Evolutionary conservation across 73 alveolate genomes (phyloP), one percentile per base, ranked within the genome.

Genomic region (Breviolum minutum): DNA sequence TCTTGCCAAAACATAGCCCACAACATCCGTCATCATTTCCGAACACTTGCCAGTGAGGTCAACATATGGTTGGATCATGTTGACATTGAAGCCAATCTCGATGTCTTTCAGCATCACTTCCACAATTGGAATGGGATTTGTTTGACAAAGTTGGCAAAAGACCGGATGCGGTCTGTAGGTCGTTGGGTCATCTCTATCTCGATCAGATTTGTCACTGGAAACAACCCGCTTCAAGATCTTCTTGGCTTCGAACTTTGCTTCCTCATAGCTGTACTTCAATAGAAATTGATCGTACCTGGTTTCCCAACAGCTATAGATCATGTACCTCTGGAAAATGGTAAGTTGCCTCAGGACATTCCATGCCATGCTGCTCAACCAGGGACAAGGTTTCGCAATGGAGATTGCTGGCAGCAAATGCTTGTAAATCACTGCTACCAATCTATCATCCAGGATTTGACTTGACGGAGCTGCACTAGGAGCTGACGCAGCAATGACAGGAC

Each of bases 261-360:
- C 97, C 40, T 92, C 97, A 29, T 60, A 92, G 97, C 97, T 74
- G 80, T 92, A 92, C 89, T 92, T 92, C 69, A 92, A 80, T 63
- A 92, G 63, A 89, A 92, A 92, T 79, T 92, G 90, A 64, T 61
- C 61, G 61, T 92, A 92, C 71, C 87, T 90, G 20, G 99, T 70
- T 74, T 94, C 99, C 99, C 99, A 94, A 54, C 99, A 94, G 62
- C 99, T 94, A 71, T 94, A 94, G 99, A 94, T 94, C 92, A 79
- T 77, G 73, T 79, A 94, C 70, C 99, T 83, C 99, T 94, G 99
- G 94, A 63, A 94, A 71, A 94, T 76, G 63, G 99, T 94, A 0
- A 94, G 73, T 86, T 94, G 91, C 73, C 40, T 94, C 84, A 94
- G 84, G 73, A 80, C 99, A 30, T 79, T 94, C 99, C 97, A 92